A percentile compares a stretch with the other conserved stretches of the same genome.
Conservation (phyloP, 2,329 filamentous ascomycete genomes). For the Cryphonectria naterciae region DNA sequence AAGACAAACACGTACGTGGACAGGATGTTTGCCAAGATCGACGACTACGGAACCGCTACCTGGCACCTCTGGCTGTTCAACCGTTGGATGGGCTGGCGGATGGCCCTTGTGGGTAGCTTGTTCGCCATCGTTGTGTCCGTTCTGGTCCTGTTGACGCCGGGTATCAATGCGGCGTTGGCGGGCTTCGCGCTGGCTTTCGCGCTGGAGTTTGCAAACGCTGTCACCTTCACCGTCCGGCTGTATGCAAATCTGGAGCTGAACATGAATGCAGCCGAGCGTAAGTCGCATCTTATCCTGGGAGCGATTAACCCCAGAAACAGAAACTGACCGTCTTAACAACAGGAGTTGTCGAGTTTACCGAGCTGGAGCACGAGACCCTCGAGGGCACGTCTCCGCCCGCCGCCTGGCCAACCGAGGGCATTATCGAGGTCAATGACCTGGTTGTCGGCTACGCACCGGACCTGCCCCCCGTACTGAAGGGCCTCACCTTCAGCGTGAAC, state of each 20-base stretch:
- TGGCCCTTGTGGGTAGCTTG: slow-evolving; percentile 69
- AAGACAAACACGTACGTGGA: slow-evolving; percentile 69
- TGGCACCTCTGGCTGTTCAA: slow-evolving; percentile 75
- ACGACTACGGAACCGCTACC: slow-evolving; percentile 67
- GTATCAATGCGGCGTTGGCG: slow-evolving; percentile 70
- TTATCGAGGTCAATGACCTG: slow-evolving; percentile 73
- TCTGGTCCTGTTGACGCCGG: slow-evolving; percentile 63
- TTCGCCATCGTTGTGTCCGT: slow-evolving; percentile 70
- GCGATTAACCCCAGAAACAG: background rate
- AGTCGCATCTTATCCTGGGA: background rate
- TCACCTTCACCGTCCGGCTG: slow-evolving; percentile 68
- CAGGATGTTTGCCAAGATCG: slow-evolving; percentile 71
- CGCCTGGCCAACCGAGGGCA: slow-evolving; percentile 75
- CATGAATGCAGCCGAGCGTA: slow-evolving; percentile 77
- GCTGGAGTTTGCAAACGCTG: slow-evolving; percentile 66
- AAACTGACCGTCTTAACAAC: background rate
- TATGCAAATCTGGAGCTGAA: slow-evolving; percentile 75
- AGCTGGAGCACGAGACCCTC: slow-evolving; percentile 68
- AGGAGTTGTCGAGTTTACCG: slow-evolving; percentile 71
- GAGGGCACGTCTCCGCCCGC: slow-evolving; percentile 65
- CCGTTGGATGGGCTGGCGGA: slow-evolving; percentile 76
- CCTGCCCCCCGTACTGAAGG: slow-evolving; percentile 71
- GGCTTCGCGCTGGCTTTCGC: slow-evolving; percentile 78
- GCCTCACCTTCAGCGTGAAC: slow-evolving; percentile 67
- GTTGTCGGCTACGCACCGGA: slow-evolving; percentile 74